These are phyloP conservation scores for Stephania japonica DNA, from an alignment of 164 flowering plant genomes.

Conservation along the genomic window DNA sequence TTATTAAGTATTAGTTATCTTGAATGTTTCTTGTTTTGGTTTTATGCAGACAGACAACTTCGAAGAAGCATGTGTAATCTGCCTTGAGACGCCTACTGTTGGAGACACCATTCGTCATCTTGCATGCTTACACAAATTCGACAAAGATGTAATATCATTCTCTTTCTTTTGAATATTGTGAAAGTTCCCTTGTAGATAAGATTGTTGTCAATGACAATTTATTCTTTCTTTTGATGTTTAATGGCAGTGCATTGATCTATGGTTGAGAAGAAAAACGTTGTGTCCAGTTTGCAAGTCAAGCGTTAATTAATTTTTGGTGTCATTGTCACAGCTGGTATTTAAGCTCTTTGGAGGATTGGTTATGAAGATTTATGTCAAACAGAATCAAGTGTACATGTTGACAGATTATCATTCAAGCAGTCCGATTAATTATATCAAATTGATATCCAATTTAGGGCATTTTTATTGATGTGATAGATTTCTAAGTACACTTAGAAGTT, in stretches of 20 bases:
- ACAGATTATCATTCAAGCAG: too few species aligned
- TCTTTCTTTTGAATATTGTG: not conserved
- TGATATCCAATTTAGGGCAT: too few species aligned
- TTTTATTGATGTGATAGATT: too few species aligned
- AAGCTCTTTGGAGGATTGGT: too few species aligned
- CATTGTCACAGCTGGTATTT: not conserved
- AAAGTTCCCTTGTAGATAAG: too few species aligned
- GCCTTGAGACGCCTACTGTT: conserved; percentile 69
- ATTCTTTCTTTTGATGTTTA: conserved; percentile 3
- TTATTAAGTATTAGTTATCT: too few species aligned
- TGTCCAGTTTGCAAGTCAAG: conserved; percentile 94
- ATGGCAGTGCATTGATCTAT: conserved; percentile 94
- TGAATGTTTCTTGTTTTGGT: too few species aligned
- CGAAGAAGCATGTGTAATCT: too few species aligned
- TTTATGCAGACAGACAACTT: too few species aligned
- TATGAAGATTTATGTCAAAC: too few species aligned
- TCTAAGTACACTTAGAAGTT: conserved; percentile 59
- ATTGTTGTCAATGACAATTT: not conserved
- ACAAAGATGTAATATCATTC: conserved; percentile 62
- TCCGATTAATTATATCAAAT: too few species aligned
- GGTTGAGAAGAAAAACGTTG: conserved; percentile 71
- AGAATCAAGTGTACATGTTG: too few species aligned
- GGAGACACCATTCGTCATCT: conserved; percentile 92
- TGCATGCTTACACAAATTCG: conserved; percentile 95
- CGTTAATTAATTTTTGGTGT: conserved; percentile 36